Conservation (phyloP, 352 stramenopile species). For the Pythium aristosporum region DNA sequence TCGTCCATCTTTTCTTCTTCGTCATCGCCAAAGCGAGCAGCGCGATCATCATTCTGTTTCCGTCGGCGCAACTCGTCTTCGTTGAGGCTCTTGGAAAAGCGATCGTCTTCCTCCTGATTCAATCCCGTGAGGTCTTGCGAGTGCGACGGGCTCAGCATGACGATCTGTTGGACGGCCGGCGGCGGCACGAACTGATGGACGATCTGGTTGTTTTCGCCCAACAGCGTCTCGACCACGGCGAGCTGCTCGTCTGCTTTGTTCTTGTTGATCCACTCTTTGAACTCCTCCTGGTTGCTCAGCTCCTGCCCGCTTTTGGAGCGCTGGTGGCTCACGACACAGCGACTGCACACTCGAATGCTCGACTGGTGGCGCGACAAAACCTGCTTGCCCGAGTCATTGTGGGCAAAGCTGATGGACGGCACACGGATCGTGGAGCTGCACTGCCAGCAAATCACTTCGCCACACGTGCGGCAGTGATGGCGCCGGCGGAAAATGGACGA, state of each 20-base stretch:
- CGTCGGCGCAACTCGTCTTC: slow-evolving; percentile 24
- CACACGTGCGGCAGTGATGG: slow-evolving; percentile 88
- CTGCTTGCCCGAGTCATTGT: slow-evolving; percentile 79
- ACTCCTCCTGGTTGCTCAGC: slow-evolving; percentile 77
- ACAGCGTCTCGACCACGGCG: slow-evolving; percentile 18
- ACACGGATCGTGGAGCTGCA: slow-evolving; percentile 85
- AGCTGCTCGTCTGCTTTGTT: slow-evolving; percentile 48
- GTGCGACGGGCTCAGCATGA: slow-evolving; percentile 50
- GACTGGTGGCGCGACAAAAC: slow-evolving; percentile 76
- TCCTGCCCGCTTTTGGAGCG: slow-evolving; percentile 70
- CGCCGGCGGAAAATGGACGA: slow-evolving; percentile 80
- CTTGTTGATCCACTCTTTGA: slow-evolving; percentile 77
- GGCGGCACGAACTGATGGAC: background rate
- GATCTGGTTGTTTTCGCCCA: slow-evolving; percentile 26
- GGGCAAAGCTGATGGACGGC: slow-evolving; percentile 81
- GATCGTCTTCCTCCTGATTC: slow-evolving; percentile 30
- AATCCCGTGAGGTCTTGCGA: slow-evolving; percentile 65
- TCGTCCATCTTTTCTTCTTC: slow-evolving; percentile 76
- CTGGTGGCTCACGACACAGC: slow-evolving; percentile 79
- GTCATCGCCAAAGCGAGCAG: slow-evolving; percentile 43
- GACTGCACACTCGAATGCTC: slow-evolving; percentile 83
- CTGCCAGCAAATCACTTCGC: slow-evolving; percentile 87
- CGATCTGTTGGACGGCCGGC: slow-evolving; percentile 26
- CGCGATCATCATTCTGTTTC: background rate
- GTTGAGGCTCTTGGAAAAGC: slow-evolving; percentile 27